A percentile compares a stretch with the other conserved stretches of the same genome.
These are phyloP conservation scores for Fusarium sambucinum DNA, from an alignment of 2,329 filamentous ascomycete species.

Conservation along the genomic window DNA sequence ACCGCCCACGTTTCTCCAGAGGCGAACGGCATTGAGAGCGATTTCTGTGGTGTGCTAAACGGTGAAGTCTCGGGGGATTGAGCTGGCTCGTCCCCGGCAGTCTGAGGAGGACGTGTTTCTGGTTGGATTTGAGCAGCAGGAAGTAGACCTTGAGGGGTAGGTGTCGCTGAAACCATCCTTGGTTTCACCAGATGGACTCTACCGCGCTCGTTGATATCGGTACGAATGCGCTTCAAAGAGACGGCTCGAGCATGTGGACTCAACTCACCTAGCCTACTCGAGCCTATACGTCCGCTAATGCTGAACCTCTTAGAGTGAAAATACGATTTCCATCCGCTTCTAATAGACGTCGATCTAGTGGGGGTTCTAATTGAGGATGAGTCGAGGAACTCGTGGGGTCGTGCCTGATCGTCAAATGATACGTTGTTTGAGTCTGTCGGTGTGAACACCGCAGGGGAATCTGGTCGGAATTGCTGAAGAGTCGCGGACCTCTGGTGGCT, in stretches of 20 bases:
- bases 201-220: slow-evolving; percentile 41
- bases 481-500: slow-evolving; percentile 83
- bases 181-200: slow-evolving; percentile 54
- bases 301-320: slow-evolving; percentile 61
- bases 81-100: slow-evolving; percentile 16
- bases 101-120: slow-evolving; percentile 25
- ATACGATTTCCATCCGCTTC: slow-evolving; percentile 65
- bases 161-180: slow-evolving; percentile 51
- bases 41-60: slow-evolving; percentile 62
- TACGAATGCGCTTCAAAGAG: slow-evolving; percentile 48
- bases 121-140: slow-evolving; percentile 45
- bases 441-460: slow-evolving; percentile 46
- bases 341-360: slow-evolving; percentile 32
- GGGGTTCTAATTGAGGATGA: slow-evolving; percentile 44
- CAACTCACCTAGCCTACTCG: slow-evolving; percentile 48
- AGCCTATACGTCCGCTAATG: slow-evolving; percentile 38
- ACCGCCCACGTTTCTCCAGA: slow-evolving; percentile 69
- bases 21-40: slow-evolving; percentile 70
- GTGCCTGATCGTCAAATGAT: slow-evolving; percentile 54
- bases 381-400: slow-evolving; percentile 49
- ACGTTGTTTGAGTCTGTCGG: slow-evolving; percentile 48
- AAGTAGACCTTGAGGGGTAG: slow-evolving; percentile 40
- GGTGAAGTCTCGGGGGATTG: slow-evolving; percentile 56
- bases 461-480: slow-evolving; percentile 65
- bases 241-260: slow-evolving; percentile 42